Conservation (phyloP, 2,329 filamentous ascomycete genomes). For the Sporothrix curviconia region DNA sequence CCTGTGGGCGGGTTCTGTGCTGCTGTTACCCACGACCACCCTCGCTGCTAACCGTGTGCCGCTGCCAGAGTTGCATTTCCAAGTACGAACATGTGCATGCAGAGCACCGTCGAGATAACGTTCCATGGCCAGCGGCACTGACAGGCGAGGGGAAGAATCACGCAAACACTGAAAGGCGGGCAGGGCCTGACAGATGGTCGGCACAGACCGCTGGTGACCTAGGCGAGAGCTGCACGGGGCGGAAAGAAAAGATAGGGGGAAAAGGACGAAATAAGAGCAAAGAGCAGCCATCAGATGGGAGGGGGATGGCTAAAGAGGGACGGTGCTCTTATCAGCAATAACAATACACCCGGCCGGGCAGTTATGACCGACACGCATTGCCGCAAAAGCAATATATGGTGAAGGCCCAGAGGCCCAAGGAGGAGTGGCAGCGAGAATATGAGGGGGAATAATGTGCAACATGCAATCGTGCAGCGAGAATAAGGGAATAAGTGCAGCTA, state of each 20-base stretch:
- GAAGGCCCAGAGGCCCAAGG: no score
- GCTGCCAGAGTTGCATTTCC: not conserved
- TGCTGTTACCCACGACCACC: not conserved
- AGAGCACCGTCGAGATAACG: not conserved
- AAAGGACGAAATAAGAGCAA: no score
- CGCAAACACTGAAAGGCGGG: not conserved
- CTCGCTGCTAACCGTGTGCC: not conserved
- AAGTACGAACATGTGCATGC: not conserved
- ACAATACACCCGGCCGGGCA: no score
- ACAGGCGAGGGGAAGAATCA: not conserved
- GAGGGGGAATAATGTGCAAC: no score
- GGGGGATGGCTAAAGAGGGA: no score
- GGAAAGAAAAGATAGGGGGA: not conserved
- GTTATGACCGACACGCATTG: no score
- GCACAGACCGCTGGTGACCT: not conserved
- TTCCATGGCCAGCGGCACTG: not conserved
- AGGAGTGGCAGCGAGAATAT: no score
- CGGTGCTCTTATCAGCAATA: no score
- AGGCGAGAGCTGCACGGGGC: not conserved
- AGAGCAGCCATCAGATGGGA: no score
- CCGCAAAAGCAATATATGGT: no score
- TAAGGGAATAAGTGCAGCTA: no score
- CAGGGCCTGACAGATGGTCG: not conserved
- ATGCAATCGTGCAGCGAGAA: no score
- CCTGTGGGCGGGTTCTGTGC: not conserved